Evolutionary conservation across 106 monocot genomes (phyloP), one percentile per base, ranked within the genome.

Genomic region (Cymbidium sinense): DNA sequence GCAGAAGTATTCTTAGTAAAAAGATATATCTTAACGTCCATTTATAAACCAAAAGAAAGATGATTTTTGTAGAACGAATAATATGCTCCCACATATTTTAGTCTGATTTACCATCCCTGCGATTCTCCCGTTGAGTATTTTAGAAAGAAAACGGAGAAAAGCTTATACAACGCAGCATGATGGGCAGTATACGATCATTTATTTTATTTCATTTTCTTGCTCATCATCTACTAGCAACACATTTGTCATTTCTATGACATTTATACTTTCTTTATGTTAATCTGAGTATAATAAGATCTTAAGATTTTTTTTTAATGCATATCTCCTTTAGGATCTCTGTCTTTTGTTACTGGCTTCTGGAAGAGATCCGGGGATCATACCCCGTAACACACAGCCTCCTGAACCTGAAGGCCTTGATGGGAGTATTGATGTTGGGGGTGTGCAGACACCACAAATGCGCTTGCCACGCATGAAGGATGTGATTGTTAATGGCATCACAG

Each of bases 341-440:
- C 91, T 91, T 74, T 82, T 91, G 18, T 50, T 91, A 34, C 70
- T 91, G 18, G 84, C 90, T n/a, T 91, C 90, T 69, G 90, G 85
- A 44, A 87, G 90, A 82, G 90, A 91, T 78, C 90, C 90, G 1
- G 90, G 90, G 50, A 91, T 91, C 8, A 86, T 91, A 78, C 90
- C 90, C n/a, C 91, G 88, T 37, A 91, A 84, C 67, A 50, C 71
- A 75, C 86, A 88, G 37, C 91, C 88, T 74, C 88, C 91, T 43
- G 91, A 91, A 70, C 86, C 85, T 37, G 92, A 92, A 75, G 75
- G 73, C 9, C 75, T n/a, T 70, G 87, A 87, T 77, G 83, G 79
- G 13, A 81, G 64, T n/a, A 5, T 70, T 43, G 92, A 85, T 74
- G 81, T 50, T 70, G 85, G 81, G 43, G 79, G 58, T 52, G 75